phyloP scores from a whole-genome alignment of 768 basidiomycete species.

The Pulveroboletus sp. region DNA sequence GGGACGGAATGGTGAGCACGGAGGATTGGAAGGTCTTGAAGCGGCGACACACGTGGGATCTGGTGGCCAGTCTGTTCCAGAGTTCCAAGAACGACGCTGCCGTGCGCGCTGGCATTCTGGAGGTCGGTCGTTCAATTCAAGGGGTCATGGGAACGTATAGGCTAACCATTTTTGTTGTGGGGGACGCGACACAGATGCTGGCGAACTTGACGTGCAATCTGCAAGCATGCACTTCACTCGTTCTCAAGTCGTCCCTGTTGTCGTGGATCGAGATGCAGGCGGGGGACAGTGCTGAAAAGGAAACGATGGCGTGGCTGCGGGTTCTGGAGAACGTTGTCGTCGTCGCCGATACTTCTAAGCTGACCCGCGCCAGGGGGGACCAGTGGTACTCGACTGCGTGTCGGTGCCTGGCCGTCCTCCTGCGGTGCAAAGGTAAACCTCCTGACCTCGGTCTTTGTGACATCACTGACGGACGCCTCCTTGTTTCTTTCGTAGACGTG shows the following conservation, averaged over 20 bases:
- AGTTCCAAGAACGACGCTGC: constrained; percentile 50
- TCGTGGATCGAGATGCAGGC: constrained; percentile 83
- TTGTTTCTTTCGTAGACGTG: constrained; percentile 12
- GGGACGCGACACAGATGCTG: constrained; percentile 47
- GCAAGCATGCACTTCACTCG: constrained; percentile 65
- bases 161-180: neutral
- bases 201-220: constrained; percentile 68
- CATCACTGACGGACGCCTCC: constrained; percentile 12
- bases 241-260: constrained; percentile 65
- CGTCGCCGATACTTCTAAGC: constrained; percentile 44
- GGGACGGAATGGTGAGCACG: constrained; percentile 71
- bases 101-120: constrained; percentile 58
- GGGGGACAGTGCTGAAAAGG: constrained; percentile 21
- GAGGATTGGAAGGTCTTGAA: constrained; percentile 81
- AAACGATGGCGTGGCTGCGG: constrained; percentile 58
- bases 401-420: constrained; percentile 41
- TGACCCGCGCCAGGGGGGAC: constrained; percentile 51
- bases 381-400: constrained; percentile 58
- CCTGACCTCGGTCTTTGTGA: too few species aligned
- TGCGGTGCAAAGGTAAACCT: constrained; percentile 17
- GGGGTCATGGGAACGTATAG: neutral
- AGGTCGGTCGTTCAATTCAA: constrained; percentile 41
- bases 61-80: constrained; percentile 79
- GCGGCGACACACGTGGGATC: constrained; percentile 83
- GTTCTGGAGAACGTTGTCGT: constrained; percentile 62